phyloP scores from a whole-genome alignment of 2,329 filamentous ascomycete genomes.

The Didymella sp. region DNA sequence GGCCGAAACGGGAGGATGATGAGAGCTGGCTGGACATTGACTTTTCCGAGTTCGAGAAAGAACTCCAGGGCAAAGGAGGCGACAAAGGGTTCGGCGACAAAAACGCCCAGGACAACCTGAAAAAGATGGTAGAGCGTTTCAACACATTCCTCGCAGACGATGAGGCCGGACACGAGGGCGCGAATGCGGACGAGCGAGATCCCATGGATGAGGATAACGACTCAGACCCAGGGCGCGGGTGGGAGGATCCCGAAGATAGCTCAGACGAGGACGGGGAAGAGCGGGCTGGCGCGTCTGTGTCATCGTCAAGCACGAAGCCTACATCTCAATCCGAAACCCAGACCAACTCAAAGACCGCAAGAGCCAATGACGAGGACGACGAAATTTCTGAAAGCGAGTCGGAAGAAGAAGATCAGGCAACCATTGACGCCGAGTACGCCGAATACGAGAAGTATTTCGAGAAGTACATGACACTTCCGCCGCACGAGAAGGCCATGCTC shows the following conservation, averaged over 20 bases:
- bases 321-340: conserved; percentile 66
- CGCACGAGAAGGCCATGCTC: conserved; percentile 43
- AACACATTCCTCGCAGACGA: conserved; percentile 91
- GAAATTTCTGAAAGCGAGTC: conserved; percentile 64
- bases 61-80: conserved; percentile 64
- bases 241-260: conserved; percentile 53
- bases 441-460: conserved; percentile 80
- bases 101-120: conserved; percentile 74
- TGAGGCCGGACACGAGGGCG: conserved; percentile 78
- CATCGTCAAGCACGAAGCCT: not conserved
- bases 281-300: not conserved
- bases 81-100: conserved; percentile 65
- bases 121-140: conserved; percentile 93
- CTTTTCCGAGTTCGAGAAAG: conserved; percentile 85
- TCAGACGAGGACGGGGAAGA: conserved; percentile 49
- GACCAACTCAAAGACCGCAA: conserved; percentile 60
- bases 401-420: conserved; percentile 59
- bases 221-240: conserved; percentile 56
- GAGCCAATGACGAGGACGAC: conserved; percentile 50
- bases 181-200: conserved; percentile 62
- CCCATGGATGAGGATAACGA: conserved; percentile 73
- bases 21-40: conserved; percentile 93
- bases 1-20: conserved; percentile 77
- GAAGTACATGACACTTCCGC: conserved; percentile 77
- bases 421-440: conserved; percentile 76